Conservation (phyloP, 2,329 filamentous ascomycete species). For the Aspergillus floridensis region DNA sequence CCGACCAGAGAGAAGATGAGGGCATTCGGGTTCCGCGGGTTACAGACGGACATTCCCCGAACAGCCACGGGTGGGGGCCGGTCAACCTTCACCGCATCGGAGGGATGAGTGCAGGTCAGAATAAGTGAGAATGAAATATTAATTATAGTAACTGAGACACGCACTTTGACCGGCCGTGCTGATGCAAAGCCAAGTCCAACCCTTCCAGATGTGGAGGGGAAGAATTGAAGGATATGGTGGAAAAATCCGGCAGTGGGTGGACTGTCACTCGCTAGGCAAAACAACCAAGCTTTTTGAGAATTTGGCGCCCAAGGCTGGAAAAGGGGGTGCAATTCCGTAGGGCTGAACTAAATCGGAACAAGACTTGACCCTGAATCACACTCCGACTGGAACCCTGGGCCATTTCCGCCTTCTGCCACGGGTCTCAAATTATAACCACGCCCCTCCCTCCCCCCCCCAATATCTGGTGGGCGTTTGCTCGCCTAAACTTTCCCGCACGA, state of each 20-base stretch:
- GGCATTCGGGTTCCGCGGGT: neutral
- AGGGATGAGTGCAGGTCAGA: no score
- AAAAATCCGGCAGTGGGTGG: neutral
- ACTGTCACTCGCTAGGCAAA: neutral
- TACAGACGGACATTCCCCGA: neutral
- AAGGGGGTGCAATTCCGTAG: neutral
- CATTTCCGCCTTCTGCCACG: neutral
- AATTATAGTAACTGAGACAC: neutral
- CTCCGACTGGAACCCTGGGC: neutral
- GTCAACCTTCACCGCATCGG: no score
- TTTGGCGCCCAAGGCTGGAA: neutral
- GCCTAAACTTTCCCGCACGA: neutral
- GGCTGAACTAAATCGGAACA: neutral
- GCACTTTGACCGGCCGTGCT: neutral
- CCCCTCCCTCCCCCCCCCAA: no score
- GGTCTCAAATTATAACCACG: neutral
- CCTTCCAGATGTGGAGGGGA: neutral
- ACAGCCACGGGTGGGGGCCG: neutral
- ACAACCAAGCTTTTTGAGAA: neutral
- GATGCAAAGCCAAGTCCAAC: neutral
- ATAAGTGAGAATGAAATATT: no score
- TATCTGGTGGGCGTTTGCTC: neutral
- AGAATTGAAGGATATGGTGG: neutral
- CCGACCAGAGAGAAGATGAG: neutral
- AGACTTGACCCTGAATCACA: neutral